Evolutionary conservation across 441 rosid species (phyloP).

Genomic region (Brassica balearica): DNA sequence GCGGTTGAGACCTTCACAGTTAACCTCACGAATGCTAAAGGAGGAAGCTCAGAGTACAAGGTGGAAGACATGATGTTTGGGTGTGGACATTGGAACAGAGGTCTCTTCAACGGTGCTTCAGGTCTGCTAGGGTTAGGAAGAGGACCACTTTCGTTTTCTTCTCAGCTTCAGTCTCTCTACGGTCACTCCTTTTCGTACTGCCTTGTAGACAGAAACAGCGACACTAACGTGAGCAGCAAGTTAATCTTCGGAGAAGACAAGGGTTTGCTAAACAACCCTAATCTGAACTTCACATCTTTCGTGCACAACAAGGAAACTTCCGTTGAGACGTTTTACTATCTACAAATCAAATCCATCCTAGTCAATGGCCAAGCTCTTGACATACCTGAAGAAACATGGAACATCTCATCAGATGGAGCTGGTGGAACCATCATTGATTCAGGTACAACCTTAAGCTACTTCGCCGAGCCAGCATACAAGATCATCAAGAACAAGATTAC

Average conservation of each 20-base stretch:
- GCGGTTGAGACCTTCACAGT: slow-evolving; percentile 76
- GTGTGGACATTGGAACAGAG: slow-evolving; percentile 89
- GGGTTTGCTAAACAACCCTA: slow-evolving; percentile 61
- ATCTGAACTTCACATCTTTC: slow-evolving; percentile 71
- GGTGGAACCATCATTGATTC: slow-evolving; percentile 91
- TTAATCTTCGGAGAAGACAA: slow-evolving; percentile 83
- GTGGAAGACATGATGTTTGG: slow-evolving; percentile 82
- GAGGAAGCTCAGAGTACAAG: slow-evolving; percentile 55
- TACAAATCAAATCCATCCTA: slow-evolving; percentile 63
- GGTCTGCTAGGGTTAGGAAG: slow-evolving; percentile 82
- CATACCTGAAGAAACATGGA: slow-evolving; percentile 76
- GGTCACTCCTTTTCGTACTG: slow-evolving; percentile 88
- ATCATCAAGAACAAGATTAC: slow-evolving; percentile 65
- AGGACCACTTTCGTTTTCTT: slow-evolving; percentile 80
- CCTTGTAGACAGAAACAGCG: slow-evolving; percentile 77
- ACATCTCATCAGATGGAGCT: slow-evolving; percentile 53
- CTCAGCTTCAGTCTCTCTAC: slow-evolving; percentile 74
- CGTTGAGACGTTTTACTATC: slow-evolving; percentile 76
- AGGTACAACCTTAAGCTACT: slow-evolving; percentile 82
- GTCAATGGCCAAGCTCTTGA: slow-evolving; percentile 69
- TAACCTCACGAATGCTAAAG: slow-evolving; percentile 52
- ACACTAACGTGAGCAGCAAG: slow-evolving; percentile 75
- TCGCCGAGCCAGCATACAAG: slow-evolving; percentile 69
- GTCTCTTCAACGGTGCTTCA: slow-evolving; percentile 71
- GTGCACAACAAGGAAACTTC: slow-evolving; percentile 48